These are phyloP conservation scores for Allomyces macrogynus DNA, from an alignment of 192 early-diverging fungal species.

Conservation along the genomic window DNA sequence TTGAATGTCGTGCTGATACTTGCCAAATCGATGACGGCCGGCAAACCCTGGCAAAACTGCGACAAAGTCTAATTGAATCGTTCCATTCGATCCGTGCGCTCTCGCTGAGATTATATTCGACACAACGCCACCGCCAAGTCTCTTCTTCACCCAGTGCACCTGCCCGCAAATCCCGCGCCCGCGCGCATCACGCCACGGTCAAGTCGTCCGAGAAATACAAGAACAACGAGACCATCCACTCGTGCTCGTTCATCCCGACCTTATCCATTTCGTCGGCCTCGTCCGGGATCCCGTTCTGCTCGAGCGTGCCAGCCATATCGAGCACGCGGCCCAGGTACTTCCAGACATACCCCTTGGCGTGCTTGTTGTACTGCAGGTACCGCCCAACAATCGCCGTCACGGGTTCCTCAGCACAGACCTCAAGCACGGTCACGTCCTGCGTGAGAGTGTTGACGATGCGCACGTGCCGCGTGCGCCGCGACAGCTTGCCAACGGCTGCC, in stretches of 20 bases:
- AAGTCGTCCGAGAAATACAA: slow-evolving; percentile 25
- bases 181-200: slow-evolving; percentile 2
- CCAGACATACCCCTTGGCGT: slow-evolving; percentile 45
- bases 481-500: slow-evolving; percentile 17
- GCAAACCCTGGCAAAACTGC: no score
- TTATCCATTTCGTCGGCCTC: slow-evolving; percentile 20
- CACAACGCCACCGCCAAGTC: no score
- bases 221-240: slow-evolving; percentile 30
- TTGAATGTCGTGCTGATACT: no score
- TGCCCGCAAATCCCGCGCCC: no score
- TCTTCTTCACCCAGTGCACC: no score
- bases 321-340: slow-evolving; percentile 27
- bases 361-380: slow-evolving; percentile 22
- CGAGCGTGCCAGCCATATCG: slow-evolving; percentile 31
- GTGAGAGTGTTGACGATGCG: slow-evolving; percentile 33
- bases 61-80: no score
- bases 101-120: no score
- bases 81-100: no score
- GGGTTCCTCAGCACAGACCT: slow-evolving; percentile 31
- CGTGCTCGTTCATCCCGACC: slow-evolving; percentile 27
- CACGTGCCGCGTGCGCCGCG: slow-evolving; percentile 23
- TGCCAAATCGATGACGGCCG: no score
- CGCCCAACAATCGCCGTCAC: slow-evolving; percentile 31
- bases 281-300: slow-evolving; percentile 30
- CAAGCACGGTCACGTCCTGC: slow-evolving; percentile 27